Base-by-base conservation (phyloP, 1,139 yeast genomes). In the Debaryomycetaceae sp. region DNA sequence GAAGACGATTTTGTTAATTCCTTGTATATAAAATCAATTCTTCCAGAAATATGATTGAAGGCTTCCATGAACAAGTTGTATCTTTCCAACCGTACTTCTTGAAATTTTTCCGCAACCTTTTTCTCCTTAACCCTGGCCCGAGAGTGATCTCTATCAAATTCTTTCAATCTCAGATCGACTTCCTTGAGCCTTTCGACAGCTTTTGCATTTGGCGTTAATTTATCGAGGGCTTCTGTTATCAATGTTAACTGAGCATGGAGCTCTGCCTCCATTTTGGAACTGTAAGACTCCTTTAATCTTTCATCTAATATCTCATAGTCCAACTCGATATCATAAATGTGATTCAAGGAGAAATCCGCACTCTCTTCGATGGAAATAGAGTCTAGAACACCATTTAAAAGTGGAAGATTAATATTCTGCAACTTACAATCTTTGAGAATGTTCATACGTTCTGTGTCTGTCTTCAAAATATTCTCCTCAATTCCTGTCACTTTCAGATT, bases 11-110 rank as follows among this genome's bases (percentile, higher is more conserved):
- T 82, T 0, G 98, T 93, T 47, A 91, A 72, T 53, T 91, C 97
- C 58, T 91, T 87, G 66, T 91, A 91, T n/a, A 89, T 83, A 1
- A 72, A 68, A 59, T 89, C 96, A 54, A 91, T 87, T 48, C 78
- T 75, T 0, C 73, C 76, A 2, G 91, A 78, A 38, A 91, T 86
- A 57, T 87, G 95, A 33, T 80, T 78, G 56, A 85, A 91, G 0
- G 97, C 95, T 42, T 73, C 72, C 66, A 78, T 82, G 61, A 90
- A 91, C 36, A 68, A 56, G 6, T 80, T 78, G 47, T 75, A 75
- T 49, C 99, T 77, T 49, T 75, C 70, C 8, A 70, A 71, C 55
- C 81, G 86, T 13, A 89, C 70, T 6, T 72, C 76, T 40, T 82
- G 77, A 62, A 87, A 91, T 49, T 75, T 73, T 23, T 74, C 78